Conservation (phyloP, 192 early-diverging fungal genomes). For the Cladochytrium replicatum region DNA sequence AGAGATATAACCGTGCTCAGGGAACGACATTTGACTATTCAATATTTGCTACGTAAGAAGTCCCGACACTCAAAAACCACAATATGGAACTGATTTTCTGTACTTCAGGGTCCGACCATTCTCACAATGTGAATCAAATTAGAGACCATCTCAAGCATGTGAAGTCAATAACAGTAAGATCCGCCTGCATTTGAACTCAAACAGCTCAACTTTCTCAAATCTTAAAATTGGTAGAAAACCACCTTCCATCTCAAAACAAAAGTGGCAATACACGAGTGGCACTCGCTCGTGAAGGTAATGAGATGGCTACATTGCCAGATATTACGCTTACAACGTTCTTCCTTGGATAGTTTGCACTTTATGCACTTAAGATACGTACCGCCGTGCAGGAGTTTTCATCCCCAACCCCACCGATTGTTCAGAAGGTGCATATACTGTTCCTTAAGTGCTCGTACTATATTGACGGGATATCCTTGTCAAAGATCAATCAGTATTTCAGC, state of each 20-base stretch:
- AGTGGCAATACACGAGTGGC: constrained; percentile 47
- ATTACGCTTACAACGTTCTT: neutral
- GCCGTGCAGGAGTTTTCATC: constrained; percentile 3
- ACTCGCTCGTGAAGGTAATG: constrained; percentile 44
- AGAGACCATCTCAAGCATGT: too few species aligned
- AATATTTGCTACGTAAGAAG: too few species aligned
- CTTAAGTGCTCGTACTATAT: too few species aligned
- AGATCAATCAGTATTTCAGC: too few species aligned
- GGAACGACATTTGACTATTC: constrained; percentile 49
- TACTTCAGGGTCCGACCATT: neutral
- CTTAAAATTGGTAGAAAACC: constrained; percentile 38
- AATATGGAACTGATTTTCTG: neutral
- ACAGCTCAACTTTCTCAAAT: too few species aligned
- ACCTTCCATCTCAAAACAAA: constrained; percentile 33
- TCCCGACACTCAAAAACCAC: too few species aligned
- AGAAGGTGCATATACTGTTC: too few species aligned
- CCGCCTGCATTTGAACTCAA: constrained; percentile 9
- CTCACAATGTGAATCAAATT: too few species aligned
- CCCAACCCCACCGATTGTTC: neutral
- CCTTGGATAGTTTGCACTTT: constrained; percentile 41
- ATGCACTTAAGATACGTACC: constrained; percentile 39
- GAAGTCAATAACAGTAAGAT: neutral
- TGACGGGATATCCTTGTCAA: too few species aligned
- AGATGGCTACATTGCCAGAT: neutral
- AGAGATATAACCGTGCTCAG: constrained; percentile 34